A percentile compares a stretch with the other conserved stretches of the same genome.
These are phyloP conservation scores for Selaginella tamariscina DNA, from an alignment of 75 land plant genomes.

Conservation along the genomic window DNA sequence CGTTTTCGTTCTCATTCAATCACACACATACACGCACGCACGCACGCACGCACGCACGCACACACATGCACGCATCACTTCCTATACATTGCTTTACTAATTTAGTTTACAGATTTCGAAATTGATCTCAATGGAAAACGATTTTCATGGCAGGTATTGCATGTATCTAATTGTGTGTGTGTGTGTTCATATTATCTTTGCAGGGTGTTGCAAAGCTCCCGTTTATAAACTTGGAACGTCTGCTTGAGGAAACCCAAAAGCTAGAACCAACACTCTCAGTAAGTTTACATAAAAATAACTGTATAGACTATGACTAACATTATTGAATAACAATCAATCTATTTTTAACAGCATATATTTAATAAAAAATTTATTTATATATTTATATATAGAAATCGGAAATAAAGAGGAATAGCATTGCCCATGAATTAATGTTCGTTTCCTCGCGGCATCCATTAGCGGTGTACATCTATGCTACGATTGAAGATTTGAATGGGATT, in stretches of 20 bases:
- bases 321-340: too few species aligned
- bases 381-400: constrained; percentile 14
- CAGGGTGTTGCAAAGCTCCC: constrained; percentile 46
- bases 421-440: constrained; percentile 28
- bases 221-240: constrained; percentile 34
- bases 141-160: constrained; percentile 22
- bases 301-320: neutral
- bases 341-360: too few species aligned
- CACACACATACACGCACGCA: too few species aligned
- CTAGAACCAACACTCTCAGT: constrained; percentile 31
- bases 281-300: too few species aligned
- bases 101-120: constrained; percentile 30
- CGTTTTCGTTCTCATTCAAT: neutral
- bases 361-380: neutral
- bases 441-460: constrained; percentile 26
- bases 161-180: neutral
- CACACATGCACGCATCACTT: too few species aligned
- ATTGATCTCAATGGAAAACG: constrained; percentile 41
- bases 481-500: neutral
- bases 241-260: constrained; percentile 27
- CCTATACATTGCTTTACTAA: neutral
- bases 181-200: neutral
- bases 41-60: too few species aligned
- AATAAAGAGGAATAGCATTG: constrained; percentile 22
- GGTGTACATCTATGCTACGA: constrained; percentile 5